phyloP scores from a whole-genome alignment of 495 filamentous ascomycete species.

The Xylaria bambusicola region DNA sequence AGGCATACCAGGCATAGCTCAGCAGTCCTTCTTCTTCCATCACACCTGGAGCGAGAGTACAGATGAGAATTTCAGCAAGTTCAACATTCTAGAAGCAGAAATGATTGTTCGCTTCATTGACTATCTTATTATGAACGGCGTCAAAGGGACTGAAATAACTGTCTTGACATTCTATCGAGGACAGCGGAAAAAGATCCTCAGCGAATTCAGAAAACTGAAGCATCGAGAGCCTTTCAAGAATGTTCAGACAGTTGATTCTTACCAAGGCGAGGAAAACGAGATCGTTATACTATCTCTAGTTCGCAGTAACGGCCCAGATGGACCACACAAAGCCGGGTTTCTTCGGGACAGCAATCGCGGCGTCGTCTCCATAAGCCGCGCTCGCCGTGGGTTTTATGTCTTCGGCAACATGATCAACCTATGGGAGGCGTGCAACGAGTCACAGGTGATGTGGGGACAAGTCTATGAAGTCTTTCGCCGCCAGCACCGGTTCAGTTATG shows the following conservation, averaged over 20 bases:
- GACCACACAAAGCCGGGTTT: conserved; percentile 56
- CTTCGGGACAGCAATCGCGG: conserved; percentile 74
- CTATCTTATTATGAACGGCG: conserved; percentile 71
- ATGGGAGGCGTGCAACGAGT: conserved; percentile 30
- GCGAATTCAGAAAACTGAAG: conserved; percentile 48
- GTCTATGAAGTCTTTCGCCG: conserved; percentile 36
- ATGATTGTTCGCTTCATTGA: conserved; percentile 75
- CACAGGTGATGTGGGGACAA: conserved; percentile 42
- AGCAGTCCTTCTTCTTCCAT: conserved; percentile 69
- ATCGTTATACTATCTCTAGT: conserved; percentile 84
- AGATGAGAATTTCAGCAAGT: conserved; percentile 67
- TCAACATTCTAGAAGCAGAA: conserved; percentile 72
- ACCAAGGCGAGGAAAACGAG: conserved; percentile 94
- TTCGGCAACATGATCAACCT: conserved; percentile 75
- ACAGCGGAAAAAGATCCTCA: conserved; percentile 68
- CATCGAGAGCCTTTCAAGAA: conserved; percentile 58
- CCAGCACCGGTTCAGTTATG: conserved; percentile 26
- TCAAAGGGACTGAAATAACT: conserved; percentile 64
- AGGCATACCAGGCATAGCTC: conserved; percentile 73
- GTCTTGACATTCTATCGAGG: conserved; percentile 91
- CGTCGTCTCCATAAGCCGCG: conserved; percentile 87
- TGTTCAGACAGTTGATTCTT: conserved; percentile 85
- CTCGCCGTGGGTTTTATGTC: conserved; percentile 80
- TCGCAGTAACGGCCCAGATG: conserved; percentile 51
- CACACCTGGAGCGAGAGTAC: conserved; percentile 68